Base-by-base conservation (phyloP, 768 basidiomycete species). In the Boletales sp. region DNA sequence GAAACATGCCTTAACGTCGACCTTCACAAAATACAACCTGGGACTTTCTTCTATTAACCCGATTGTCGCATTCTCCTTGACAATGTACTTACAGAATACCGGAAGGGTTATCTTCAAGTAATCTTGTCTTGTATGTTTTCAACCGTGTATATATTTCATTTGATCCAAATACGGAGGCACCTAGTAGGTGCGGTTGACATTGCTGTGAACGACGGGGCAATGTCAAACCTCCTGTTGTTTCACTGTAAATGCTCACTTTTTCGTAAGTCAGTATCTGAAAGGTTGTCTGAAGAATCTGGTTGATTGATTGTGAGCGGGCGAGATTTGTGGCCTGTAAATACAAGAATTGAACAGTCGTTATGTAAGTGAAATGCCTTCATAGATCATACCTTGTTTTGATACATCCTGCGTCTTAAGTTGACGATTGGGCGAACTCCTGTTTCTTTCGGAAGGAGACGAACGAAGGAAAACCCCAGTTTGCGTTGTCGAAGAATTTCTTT, bases 1-100 rank as follows among this genome's bases (percentile, higher is more conserved):
- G 73, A 97, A 99, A 58, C 94, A 96, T 8, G 95, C 86, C 53
- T 87, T 87, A 15, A 98, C 93, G 63, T 99, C 96, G 21, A 96
- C 82, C 67, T 99, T 99, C 44, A 94, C 94, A 59, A 99, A 95
- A 68, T 94, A 98, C 7, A 98, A 68, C 55, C 83, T 83, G 0
- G 94, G 92, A 34, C 94, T 95, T 45, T 8, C 49, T 43, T 10
- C 40, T 10, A 32, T 62, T 21, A 57, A 25, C 14, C 7, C 8
- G 11, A 28, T 18, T 15, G 11, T 36, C 30, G 2, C 25, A 8
- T 25, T 30, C 32, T 39, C 7, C 6, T 34, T 8, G 6, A 35
- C 18, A 28, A n/a, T n/a, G 8, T 36, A 54, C 75, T 61, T 51
- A 92, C 90, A 90, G 48, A 34, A 58, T 68, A 11, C 80, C 80